Evolutionary conservation across 2,329 filamentous ascomycete genomes (phyloP), one percentile per base, ranked within the genome.

Genomic region (Penicillium sp.): DNA sequence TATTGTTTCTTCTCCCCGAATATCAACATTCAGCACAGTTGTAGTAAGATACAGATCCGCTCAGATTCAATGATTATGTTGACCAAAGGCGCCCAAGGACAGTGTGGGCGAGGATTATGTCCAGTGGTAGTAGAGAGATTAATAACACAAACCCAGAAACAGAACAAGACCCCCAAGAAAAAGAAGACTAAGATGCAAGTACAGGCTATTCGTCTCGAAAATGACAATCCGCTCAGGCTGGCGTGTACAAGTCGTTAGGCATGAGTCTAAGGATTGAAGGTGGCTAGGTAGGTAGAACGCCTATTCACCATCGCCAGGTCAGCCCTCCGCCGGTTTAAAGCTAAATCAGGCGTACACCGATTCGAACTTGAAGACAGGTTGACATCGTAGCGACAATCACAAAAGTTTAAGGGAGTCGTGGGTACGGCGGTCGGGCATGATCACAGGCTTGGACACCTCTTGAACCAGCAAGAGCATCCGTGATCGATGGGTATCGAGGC

Each of bases 401-500:
- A n/a, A n/a, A n/a, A n/a, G n/a, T n/a, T n/a, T n/a, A n/a, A n/a
- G n/a, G n/a, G 11, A 29, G 11, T 7, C 21, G 21, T 7, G 11
- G 21, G 7, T 11, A 23, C 7, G 21, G 21, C 21, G 21, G 21
- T 23, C 21, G 21, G 21, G 21, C 21, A 23, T 23, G 21, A 11
- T 7, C 21, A 11, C 21, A 23, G 21, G 21, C 13, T 11, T 20
- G 28, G 18, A 31, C n/a, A n/a, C 33, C 20, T 40, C 50, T 48
- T 37, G 52, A 27, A 26, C 49, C 51, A 45, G 53, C 46, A 50
- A 55, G 50, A 47, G 32, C 28, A 27, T 40, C 37, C 29, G 41
- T 33, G 27, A 27, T 31, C 14, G n/a, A n/a, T n/a, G n/a, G n/a
- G 34, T 25, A 19, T 14, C 10, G 30, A 11, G 19, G 19, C 16